Evolutionary conservation across 257 asterid species (phyloP).

Genomic region (Nicotiana tabacum): DNA sequence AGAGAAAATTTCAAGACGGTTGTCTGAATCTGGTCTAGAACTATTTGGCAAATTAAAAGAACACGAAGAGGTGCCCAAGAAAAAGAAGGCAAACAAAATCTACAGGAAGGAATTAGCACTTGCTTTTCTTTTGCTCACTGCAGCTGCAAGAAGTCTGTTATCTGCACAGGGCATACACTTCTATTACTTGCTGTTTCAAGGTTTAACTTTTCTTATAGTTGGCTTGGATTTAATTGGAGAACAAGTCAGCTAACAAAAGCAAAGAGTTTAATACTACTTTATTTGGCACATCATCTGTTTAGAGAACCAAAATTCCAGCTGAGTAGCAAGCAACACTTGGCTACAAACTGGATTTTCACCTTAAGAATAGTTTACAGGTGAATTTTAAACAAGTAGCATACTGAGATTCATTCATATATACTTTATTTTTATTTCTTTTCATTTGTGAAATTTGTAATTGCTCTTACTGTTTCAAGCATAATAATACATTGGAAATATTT

Average conservation of each 20-base stretch:
- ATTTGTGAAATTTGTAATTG: conserved; percentile 19
- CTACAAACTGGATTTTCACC: conserved; percentile 23
- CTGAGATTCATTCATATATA: conserved; percentile 15
- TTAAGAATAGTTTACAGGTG: conserved; percentile 17
- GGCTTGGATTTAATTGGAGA: conserved; percentile 93
- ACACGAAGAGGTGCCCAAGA: conserved; percentile 27
- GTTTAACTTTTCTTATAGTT: conserved; percentile 66
- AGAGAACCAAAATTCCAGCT: conserved; percentile 20
- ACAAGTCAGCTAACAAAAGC: conserved; percentile 52
- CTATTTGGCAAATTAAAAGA: conserved; percentile 53
- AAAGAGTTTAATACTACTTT: background rate
- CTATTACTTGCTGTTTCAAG: conserved; percentile 86
- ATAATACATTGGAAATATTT: conserved; percentile 5
- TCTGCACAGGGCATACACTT: conserved; percentile 92
- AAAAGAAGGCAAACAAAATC: conserved; percentile 60
- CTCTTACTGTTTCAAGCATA: conserved; percentile 2
- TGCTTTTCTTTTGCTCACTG: conserved; percentile 76
- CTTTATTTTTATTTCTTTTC: conserved; percentile 12
- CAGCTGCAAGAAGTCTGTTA: conserved; percentile 72
- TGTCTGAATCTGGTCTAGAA: conserved; percentile 80
- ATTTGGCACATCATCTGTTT: conserved; percentile 23
- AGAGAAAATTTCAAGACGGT: conserved; percentile 65
- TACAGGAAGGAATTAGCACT: conserved; percentile 74
- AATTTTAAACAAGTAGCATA: conserved; percentile 14
- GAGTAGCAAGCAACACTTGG: conserved; percentile 12